Evolutionary conservation across 2,329 filamentous ascomycete species (phyloP), one percentile per base, ranked within the genome.

Genomic region (Sclerotiophoma versabilis): DNA sequence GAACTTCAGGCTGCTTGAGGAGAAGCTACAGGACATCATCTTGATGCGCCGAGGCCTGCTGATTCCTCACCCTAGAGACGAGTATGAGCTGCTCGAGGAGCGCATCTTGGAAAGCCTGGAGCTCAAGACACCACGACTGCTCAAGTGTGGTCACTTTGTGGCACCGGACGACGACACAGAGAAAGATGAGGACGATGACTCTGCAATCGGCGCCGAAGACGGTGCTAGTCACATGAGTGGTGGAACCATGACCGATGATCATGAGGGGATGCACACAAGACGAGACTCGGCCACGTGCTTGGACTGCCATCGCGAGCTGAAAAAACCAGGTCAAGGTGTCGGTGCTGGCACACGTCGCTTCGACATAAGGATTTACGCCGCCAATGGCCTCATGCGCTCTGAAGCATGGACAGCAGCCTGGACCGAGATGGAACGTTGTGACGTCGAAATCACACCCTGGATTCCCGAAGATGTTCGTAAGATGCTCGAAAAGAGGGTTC

Each of bases 371-470:
- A 88, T 98, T 1, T 99, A 93, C 69, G 95, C 95, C 0, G 93
- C 92, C 46, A 99, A 98, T 74, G 95, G 95, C 0, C 79, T 98
- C 41, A 96, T 99, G 91, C 86, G 87, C 54, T 88, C 91, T 5
- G 92, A 92, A 0, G 93, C 95, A 0, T 99, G 95, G 95, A 85
- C 86, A 4, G 93, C 93, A 2, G 93, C 91, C 54, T 99, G 93
- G 93, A 90, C 86, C 64, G 93, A 98, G 75, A 99, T 99, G 95
- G 95, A 99, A 77, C 85, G 93, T n/a, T 91, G 98, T 0, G 95
- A 99, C 69, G 91, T 96, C 1, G 93, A 98, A 75, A 85, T 99
- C 46, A 86, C 90, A 65, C 90, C 95, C 3, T 84, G 88, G 68
- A 82, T 92, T 10, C 84, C 86, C 15, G 73, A 83, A 0, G 75